Evolutionary conservation across 371 early-diverging fungal species (phyloP).

Genomic region (Neoconidiobolus thromboides): DNA sequence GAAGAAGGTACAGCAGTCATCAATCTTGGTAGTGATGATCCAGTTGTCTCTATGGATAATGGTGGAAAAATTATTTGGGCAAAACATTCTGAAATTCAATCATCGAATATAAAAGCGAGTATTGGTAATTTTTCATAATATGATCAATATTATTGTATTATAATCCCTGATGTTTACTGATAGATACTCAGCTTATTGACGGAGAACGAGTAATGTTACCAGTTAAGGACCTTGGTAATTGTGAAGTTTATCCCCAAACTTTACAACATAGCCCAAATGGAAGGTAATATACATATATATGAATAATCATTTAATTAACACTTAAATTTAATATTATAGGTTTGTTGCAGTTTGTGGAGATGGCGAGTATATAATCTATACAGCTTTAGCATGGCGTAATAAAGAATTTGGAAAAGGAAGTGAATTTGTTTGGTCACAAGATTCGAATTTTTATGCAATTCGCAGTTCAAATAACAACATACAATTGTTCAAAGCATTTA

Average conservation of each 20-base stretch:
- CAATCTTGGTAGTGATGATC: conserved; percentile 87
- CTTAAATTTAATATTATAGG: conserved; percentile 12
- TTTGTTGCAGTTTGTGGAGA: conserved; percentile 98
- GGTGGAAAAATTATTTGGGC: conserved; percentile 96
- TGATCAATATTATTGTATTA: not conserved
- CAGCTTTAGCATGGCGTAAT: conserved; percentile 97
- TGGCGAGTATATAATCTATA: conserved; percentile 97
- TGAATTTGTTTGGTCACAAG: conserved; percentile 93
- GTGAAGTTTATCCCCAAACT: conserved; percentile 91
- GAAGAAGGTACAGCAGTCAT: conserved; percentile 91
- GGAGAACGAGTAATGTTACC: conserved; percentile 77
- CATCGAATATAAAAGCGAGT: conserved; percentile 73
- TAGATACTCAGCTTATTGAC: conserved; percentile 58
- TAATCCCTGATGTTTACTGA: conserved; percentile 6
- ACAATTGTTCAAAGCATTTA: conserved; percentile 80
- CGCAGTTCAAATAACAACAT: conserved; percentile 74
- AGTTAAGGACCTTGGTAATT: conserved; percentile 88
- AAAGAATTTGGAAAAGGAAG: conserved; percentile 89
- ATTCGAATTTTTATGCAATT: conserved; percentile 89
- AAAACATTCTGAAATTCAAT: conserved; percentile 85
- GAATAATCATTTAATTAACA: not conserved
- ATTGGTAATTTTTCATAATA: conserved; percentile 18
- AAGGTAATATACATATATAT: conserved; percentile 12
- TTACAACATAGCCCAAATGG: conserved; percentile 96
- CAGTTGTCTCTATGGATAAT: conserved; percentile 92